Evolutionary conservation across 108 stramenopile species (phyloP), one percentile per base, ranked within the genome.

Genomic region (Nannochloropsis gaditana): DNA sequence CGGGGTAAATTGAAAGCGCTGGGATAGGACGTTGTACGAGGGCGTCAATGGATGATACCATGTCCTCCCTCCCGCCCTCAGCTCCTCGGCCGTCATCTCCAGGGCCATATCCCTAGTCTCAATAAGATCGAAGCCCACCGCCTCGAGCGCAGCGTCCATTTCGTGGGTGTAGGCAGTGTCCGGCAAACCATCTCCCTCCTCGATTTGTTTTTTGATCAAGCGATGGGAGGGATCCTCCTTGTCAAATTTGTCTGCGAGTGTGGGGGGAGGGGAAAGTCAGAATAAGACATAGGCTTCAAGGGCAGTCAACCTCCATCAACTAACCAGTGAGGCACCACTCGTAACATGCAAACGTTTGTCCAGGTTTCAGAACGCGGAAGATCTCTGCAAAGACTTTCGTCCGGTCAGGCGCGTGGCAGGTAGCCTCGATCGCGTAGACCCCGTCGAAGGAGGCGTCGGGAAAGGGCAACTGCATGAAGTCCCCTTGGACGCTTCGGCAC

Each of bases 341-440:
- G 86, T 96, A 95, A 84, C 91, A 92, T 21, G 94, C 95, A 86
- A 96, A 95, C 9, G 90, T 84, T n/a, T 87, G 79, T 11, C 95
- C 95, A 2, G 95, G 95, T 87, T 96, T 94, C 50, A 96, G 89
- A 11, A 93, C 93, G 79, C 93, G 91, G 50, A 87, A 93, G 82
- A 96, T 92, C 89, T 96, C 92, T 6, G 86, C 84, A 90, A 95
- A 96, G 41, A 92, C 92, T 21, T 86, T 87, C 44, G 92, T 92
- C 88, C 94, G 91, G 86, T 94, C 91, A 41, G 96, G 95, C 15
- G 96, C 96, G 87, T 96, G 96, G 89, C 96, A 96, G 43, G 96
- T 96, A 17, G 96, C 95, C 86, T 96, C 95, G 88, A 96, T 95
- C 80, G 95, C 96, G 87, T 96, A 96, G 10, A 93, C 96, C 19